Conservation (phyloP, 495 filamentous ascomycete species). For the Penicillium verhagenii region DNA sequence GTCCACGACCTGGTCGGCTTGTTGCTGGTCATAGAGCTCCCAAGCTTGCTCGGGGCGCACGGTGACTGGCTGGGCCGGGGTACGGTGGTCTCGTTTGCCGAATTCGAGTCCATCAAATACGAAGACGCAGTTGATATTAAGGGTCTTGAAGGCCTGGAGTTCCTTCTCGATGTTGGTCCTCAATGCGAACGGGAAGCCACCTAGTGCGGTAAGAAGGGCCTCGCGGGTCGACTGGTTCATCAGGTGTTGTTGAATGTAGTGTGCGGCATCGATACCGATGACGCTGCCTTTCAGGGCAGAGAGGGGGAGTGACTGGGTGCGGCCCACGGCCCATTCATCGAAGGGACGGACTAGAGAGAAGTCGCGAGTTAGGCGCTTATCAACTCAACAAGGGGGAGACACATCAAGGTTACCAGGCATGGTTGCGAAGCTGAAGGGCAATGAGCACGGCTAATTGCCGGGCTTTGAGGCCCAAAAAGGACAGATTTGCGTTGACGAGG, state of each 20-base stretch:
- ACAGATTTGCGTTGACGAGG: slow-evolving; percentile 7
- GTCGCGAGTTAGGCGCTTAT: slow-evolving; percentile 9
- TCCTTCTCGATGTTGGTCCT: slow-evolving; percentile 69
- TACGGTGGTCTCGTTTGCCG: slow-evolving; percentile 62
- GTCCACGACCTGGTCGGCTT: slow-evolving; percentile 73
- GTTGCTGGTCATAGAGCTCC: slow-evolving; percentile 78
- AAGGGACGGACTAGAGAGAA: slow-evolving; percentile 53
- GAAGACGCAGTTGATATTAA: slow-evolving; percentile 68
- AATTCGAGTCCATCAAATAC: slow-evolving; percentile 86
- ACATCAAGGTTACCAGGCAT: slow-evolving; percentile 42
- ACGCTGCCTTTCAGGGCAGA: slow-evolving; percentile 66
- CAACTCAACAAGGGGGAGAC: neutral
- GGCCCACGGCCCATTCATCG: slow-evolving; percentile 55
- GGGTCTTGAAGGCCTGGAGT: slow-evolving; percentile 62
- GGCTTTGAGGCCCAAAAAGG: slow-evolving; percentile 28
- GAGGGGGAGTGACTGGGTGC: slow-evolving; percentile 55
- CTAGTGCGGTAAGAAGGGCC: slow-evolving; percentile 83
- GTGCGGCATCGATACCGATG: slow-evolving; percentile 84
- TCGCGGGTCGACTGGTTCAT: slow-evolving; percentile 67
- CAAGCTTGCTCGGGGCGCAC: slow-evolving; percentile 64
- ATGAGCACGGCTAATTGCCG: slow-evolving; percentile 31
- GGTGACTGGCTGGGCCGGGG: slow-evolving; percentile 41
- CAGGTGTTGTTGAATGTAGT: slow-evolving; percentile 79
- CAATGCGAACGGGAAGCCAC: slow-evolving; percentile 80
- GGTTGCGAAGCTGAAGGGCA: slow-evolving; percentile 30